phyloP scores from a whole-genome alignment of 352 stramenopile genomes.

The Plasmopara halstedii region DNA sequence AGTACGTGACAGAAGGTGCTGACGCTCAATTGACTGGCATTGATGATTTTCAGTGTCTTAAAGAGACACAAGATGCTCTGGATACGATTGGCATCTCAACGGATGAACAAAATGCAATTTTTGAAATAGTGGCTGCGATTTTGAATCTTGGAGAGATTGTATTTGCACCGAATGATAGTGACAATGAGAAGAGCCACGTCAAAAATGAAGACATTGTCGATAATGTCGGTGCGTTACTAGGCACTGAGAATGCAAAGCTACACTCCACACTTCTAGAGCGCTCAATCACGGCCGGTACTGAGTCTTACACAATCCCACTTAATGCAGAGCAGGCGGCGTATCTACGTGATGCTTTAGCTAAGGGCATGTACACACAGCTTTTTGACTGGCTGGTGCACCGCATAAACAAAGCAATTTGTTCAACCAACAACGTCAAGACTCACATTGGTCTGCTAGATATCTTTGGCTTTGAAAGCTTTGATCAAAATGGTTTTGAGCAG shows the following conservation, averaged over 20 bases:
- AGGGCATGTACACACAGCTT: constrained; percentile 93
- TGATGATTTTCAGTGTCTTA: constrained; percentile 61
- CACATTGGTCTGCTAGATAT: constrained; percentile 93
- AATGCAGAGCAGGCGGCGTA: constrained; percentile 85
- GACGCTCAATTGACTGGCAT: constrained; percentile 51
- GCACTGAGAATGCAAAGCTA: constrained; percentile 61
- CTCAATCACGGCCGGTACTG: constrained; percentile 87
- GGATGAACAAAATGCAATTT: constrained; percentile 88
- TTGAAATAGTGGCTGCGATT: constrained; percentile 93
- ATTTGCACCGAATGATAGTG: constrained; percentile 61
- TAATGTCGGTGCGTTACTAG: constrained; percentile 49
- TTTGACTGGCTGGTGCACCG: constrained; percentile 95
- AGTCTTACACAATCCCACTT: constrained; percentile 91
- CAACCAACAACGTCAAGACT: constrained; percentile 57
- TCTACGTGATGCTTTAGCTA: constrained; percentile 92
- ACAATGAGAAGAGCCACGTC: constrained; percentile 50
- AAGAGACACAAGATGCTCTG: constrained; percentile 84
- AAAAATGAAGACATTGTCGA: constrained; percentile 49
- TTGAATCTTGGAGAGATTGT: constrained; percentile 95
- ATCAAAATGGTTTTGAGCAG: constrained; percentile 86
- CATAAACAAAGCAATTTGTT: constrained; percentile 76
- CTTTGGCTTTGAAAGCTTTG: constrained; percentile 94
- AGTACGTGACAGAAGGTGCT: constrained; percentile 65
- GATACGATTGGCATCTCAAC: constrained; percentile 85
- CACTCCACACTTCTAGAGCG: constrained; percentile 84